These are phyloP conservation scores for Ophiostoma montium DNA, from an alignment of 2,329 filamentous ascomycete genomes.

Conservation along the genomic window DNA sequence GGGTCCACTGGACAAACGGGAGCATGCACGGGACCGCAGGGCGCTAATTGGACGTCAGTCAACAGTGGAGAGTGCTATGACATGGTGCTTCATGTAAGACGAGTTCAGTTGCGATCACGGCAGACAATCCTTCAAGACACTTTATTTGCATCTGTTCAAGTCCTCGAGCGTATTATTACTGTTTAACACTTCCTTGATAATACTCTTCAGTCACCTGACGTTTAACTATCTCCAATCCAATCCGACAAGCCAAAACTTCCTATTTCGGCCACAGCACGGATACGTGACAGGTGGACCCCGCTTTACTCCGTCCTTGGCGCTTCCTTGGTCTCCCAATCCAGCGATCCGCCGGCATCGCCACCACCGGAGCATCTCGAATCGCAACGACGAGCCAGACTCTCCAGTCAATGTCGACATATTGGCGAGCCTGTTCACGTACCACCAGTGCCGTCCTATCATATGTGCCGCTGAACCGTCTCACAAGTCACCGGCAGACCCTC, in stretches of 20 bases:
- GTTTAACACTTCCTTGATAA: neutral
- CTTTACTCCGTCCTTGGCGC: neutral
- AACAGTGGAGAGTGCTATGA: neutral
- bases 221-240: neutral
- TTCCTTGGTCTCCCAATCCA: neutral
- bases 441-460: neutral
- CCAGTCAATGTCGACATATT: neutral
- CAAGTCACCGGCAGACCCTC: neutral
- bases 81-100: neutral
- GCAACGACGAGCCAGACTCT: neutral
- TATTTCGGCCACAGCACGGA: neutral
- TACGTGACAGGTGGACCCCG: neutral
- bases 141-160: too few species aligned
- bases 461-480: neutral
- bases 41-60: neutral
- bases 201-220: too few species aligned
- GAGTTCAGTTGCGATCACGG: neutral
- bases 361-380: neutral
- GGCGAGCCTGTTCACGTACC: neutral
- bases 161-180: too few species aligned
- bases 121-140: too few species aligned
- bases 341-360: neutral
- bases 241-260: neutral
- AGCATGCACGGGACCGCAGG: neutral
- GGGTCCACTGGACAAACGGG: neutral